Conservation (phyloP, 2,329 filamentous ascomycete genomes). For the Colletotrichum aenigma region DNA sequence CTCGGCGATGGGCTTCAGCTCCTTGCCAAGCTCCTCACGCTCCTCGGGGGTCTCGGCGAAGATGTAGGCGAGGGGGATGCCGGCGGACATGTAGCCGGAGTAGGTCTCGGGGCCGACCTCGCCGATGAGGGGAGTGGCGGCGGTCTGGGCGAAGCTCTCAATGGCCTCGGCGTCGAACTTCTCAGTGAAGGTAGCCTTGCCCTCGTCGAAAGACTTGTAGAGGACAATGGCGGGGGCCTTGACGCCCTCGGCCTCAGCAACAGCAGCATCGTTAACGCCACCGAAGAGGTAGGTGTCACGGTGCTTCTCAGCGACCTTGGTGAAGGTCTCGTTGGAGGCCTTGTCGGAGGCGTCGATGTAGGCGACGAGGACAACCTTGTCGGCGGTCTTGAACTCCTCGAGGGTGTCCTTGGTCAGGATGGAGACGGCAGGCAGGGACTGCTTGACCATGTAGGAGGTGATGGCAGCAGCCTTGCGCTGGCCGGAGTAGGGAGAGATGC, state of each 20-base stretch:
- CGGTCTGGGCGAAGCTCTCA: conserved; percentile 80
- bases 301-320: conserved; percentile 72
- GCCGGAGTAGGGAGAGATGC: conserved; percentile 82
- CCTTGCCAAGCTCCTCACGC: conserved; percentile 76
- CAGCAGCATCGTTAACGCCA: conserved; percentile 78
- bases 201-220: conserved; percentile 98
- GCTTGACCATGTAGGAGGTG: conserved; percentile 95
- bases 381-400: conserved; percentile 95
- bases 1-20: conserved; percentile 85
- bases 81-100: conserved; percentile 85
- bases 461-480: conserved; percentile 84
- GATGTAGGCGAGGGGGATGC: conserved; percentile 94
- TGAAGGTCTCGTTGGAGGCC: conserved; percentile 85
- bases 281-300: conserved; percentile 95
- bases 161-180: conserved; percentile 84
- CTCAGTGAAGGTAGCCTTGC: conserved; percentile 83
- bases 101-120: conserved; percentile 98
- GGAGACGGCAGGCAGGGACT: conserved; percentile 92
- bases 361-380: conserved; percentile 93
- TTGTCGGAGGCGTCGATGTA: conserved; percentile 85
- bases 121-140: conserved; percentile 88
- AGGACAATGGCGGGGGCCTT: conserved; percentile 86
- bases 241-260: conserved; percentile 91
- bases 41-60: conserved; percentile 93
- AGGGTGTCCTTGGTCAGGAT: conserved; percentile 79